Conservation (phyloP, 116 monocot species). For the Thalassia testudinum region DNA sequence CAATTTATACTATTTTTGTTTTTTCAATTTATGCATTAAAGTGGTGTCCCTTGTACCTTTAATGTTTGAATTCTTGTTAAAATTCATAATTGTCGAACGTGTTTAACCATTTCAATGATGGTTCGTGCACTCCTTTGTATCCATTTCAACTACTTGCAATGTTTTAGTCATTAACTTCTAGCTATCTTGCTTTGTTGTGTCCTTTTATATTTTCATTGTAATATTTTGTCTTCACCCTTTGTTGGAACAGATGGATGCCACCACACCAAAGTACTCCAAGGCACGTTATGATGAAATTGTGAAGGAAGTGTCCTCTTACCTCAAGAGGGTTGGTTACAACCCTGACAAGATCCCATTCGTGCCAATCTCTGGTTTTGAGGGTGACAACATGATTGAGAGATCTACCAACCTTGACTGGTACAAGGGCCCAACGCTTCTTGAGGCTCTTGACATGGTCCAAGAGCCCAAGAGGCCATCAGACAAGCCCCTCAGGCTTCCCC, state of each 20-base stretch:
- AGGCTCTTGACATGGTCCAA: slow-evolving; percentile 11
- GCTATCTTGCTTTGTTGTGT: no score
- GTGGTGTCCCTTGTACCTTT: no score
- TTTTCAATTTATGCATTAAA: no score
- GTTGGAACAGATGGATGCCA: slow-evolving; percentile 18
- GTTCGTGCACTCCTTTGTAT: no score
- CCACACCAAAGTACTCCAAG: slow-evolving; percentile 22
- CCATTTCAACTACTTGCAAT: no score
- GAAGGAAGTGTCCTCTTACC: slow-evolving; percentile 22
- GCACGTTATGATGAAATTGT: slow-evolving; percentile 20
- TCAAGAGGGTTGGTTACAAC: slow-evolving; percentile 24
- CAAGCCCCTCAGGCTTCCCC: slow-evolving; percentile 24
- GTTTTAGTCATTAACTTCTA: no score
- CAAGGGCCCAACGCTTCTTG: slow-evolving; percentile 23
- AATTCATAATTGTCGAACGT: no score
- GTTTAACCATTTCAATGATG: no score
- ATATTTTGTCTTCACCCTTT: not conserved
- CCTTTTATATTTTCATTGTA: no score
- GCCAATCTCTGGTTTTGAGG: slow-evolving; percentile 21
- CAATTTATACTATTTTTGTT: no score
- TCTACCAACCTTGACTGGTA: slow-evolving; percentile 28
- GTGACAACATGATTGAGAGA: slow-evolving; percentile 23
- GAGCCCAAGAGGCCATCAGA: slow-evolving; percentile 21
- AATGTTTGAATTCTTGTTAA: no score
- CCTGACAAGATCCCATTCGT: slow-evolving; percentile 21